Evolutionary conservation across 1,139 yeast species (phyloP), one percentile per base, ranked within the genome.

Genomic region (Trichomonascaceae sp.): DNA sequence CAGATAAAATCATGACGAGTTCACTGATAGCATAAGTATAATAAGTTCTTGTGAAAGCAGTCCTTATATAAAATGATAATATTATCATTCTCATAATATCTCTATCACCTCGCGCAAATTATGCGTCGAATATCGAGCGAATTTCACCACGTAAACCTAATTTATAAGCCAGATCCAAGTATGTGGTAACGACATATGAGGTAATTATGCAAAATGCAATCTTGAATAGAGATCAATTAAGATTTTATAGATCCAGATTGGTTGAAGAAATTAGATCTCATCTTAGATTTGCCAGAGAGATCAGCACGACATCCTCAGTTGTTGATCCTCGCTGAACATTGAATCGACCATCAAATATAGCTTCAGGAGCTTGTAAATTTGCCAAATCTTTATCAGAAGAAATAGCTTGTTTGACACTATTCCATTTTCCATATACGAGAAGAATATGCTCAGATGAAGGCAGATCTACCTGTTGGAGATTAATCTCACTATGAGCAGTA

Each of bases 251-350:
- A 36, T 13, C 17, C 17, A 36, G 41, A n/a, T 36, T 36, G 17
- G 7, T 36, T 36, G 41, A 36, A 17, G n/a, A 5, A 36, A n/a
- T 36, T 36, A 2, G 41, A 36, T 36, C 41, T 36, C 41, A 36
- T 36, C 17, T 63, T 5, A 63, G 53, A 60, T 75, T 79, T 1
- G 90, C 72, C 53, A 88, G 73, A 0, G 87, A 79, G 9, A 86
- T 80, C 70, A 84, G 65, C 1, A 82, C 75, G 1, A 84, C 86
- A 67, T 88, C 96, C 63, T 87, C 96, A 1, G 84, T 75, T 54
- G 87, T 77, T 1, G 80, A 75, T 0, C 85, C 82, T 0, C 72
- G 66, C 1, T 87, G 84, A 15, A 85, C 74, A 8, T 66, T 66
- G 43, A 85, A 59, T 52, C 76, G 75, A 6, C 85, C 84, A 66